Base-by-base conservation (phyloP, 2,329 filamentous ascomycete genomes). In the Fonsecaea multimorphosa region DNA sequence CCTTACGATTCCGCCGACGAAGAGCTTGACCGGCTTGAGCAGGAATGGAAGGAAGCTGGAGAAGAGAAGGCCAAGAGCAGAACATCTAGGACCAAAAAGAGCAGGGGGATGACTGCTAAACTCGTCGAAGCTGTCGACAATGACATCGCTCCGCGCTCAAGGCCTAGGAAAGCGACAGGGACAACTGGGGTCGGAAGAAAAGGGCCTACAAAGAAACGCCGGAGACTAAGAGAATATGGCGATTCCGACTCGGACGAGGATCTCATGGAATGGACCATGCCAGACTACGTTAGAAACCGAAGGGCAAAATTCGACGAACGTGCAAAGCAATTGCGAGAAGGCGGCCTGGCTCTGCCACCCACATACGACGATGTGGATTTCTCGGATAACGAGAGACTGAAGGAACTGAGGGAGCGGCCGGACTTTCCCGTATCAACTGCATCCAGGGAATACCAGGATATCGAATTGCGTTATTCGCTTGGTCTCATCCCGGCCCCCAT, bases 401-500 rank as follows among this genome's bases (percentile, higher is more conserved):
- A 86, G 66, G 81, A 87, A 11, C 75, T 92, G 12, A 80, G 84
- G 61, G 89, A 93, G 75, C 89, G 88, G 59, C 94, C 94, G 0
- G 79, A 85, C 1, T 91, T 98, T 60, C 78, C 79, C 76, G 84
- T 72, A 74, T 74, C 72, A 79, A 88, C 86, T 58, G 89, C 91
- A 0, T 89, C 86, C 36, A 85, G 89, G 14, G 82, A 83, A 0
- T 93, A 95, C 76, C 83, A 89, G 72, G 91, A 96, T 69, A 89
- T 97, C 55, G 82, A 86, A 53, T 82, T 98, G 27, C 85, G 86
- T 14, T 87, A 89, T 71, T 96, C 93, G 0, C 85, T 87, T 0
- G 94, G 93, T 0, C 75, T 93, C 2, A 93, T 99, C 44, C 95
- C 95, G 0, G 93, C 91, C 0, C 87, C 92, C 0, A 92, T 98